Evolutionary conservation across 73 alveolate genomes (phyloP).

Genomic region (Tetrahymena malaccensis): DNA sequence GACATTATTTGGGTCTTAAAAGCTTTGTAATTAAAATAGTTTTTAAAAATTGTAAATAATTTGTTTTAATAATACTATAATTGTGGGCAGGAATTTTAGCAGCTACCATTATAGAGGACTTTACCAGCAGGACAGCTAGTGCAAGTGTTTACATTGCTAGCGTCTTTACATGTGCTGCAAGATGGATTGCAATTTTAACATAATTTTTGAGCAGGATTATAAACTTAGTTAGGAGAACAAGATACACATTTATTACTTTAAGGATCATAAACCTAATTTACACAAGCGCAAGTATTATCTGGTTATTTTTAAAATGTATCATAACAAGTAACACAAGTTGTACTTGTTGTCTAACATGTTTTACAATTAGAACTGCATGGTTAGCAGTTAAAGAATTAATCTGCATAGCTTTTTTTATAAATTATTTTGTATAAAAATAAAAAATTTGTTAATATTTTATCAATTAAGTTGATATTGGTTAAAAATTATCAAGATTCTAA

Average conservation of each 20-base stretch:
- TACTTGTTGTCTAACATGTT: neutral
- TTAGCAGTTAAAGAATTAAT: neutral
- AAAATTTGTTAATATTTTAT: too few relatives aligned
- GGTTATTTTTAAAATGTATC: neutral
- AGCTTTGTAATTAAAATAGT: neutral
- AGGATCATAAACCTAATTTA: neutral
- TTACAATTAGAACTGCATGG: neutral
- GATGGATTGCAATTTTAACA: neutral
- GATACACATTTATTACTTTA: neutral
- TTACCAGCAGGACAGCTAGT: neutral
- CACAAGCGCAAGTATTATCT: neutral
- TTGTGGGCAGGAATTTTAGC: neutral
- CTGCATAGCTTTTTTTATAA: neutral
- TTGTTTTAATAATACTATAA: neutral
- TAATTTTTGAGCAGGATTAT: neutral
- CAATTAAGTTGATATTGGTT: too few relatives aligned
- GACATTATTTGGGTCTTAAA: neutral
- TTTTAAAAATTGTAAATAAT: too few relatives aligned
- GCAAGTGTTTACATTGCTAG: neutral
- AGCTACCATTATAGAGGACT: neutral
- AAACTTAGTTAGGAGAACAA: neutral
- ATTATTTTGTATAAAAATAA: too few relatives aligned
- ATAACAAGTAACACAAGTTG: neutral
- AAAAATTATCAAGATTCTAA: too few relatives aligned
- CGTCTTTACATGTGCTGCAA: neutral